Base-by-base conservation (phyloP, 495 filamentous ascomycete genomes). In the Penicillium coffeae region DNA sequence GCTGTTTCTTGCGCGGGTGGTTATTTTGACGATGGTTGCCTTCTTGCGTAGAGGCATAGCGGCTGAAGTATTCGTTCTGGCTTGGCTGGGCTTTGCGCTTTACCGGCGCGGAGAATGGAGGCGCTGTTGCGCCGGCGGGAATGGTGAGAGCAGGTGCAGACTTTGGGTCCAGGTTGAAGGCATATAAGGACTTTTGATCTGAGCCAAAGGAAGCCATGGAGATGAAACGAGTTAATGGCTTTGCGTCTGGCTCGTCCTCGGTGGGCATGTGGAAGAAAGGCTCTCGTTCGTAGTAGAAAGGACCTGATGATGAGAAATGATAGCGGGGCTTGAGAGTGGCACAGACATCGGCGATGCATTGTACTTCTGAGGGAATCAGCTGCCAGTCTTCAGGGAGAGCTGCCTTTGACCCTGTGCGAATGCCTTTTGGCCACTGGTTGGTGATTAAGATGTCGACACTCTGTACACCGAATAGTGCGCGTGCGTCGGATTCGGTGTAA, bases 161-260 rank as follows among this genome's bases (percentile, higher is more conserved):
- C 19, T 77, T 72, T n/a, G 83, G 79, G 45, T 84, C 79, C 7
- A 96, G 69, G 6, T 78, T 78, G 66, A 98, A 98, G 12, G 93
- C 93, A 58, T 94, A 96, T 63, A 96, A 82, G 41, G 87, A 85
- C 71, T 95, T 95, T 38, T 86, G 81, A 62, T 89, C 90, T 2
- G 70, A 66, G 40, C 79, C 84, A 62, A 78, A 89, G 4, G 85
- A 73, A 2, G 88, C 92, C 3, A 97, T 68, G 40, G 88, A 91
- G 59, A 96, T 82, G 65, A 98, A 97, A 16, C 92, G 84, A 3
- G 91, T 96, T 3, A 94, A 66, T 2, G 72, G 72, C 46, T 73
- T 79, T 1, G 64, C 62, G 18, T 79, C 72, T 8, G 76, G 76
- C 7, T 66, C 68, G 18, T 78, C 74, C 40, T 78, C 73, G 7